Conservation (phyloP, 2,329 filamentous ascomycete species). For the Calonectria pseudoreteaudii region DNA sequence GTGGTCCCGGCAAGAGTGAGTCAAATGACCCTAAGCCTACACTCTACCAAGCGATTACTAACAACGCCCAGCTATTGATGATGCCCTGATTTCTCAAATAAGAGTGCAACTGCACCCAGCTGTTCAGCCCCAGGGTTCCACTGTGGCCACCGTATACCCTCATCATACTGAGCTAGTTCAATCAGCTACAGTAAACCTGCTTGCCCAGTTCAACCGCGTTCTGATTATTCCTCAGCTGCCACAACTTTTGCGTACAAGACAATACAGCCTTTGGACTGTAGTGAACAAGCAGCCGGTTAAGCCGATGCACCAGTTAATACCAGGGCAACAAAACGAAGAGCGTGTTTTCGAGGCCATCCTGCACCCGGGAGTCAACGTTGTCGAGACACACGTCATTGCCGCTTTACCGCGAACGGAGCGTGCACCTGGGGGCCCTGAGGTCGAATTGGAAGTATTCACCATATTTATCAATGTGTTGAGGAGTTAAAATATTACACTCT, state of each 20-base stretch:
- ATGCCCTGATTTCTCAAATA: slow-evolving; percentile 76
- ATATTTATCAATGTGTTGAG: slow-evolving; percentile 78
- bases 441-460: slow-evolving; percentile 83
- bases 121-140: slow-evolving; percentile 70
- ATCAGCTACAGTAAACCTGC: slow-evolving; percentile 78
- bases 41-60: slow-evolving; percentile 23
- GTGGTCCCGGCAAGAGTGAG: slow-evolving; percentile 58
- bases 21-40: not conserved
- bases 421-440: slow-evolving; percentile 68
- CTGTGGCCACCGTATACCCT: slow-evolving; percentile 73
- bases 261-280: slow-evolving; percentile 82
- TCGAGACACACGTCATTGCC: slow-evolving; percentile 83
- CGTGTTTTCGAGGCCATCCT: slow-evolving; percentile 83
- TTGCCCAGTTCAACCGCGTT: slow-evolving; percentile 75
- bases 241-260: slow-evolving; percentile 71
- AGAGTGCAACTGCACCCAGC: slow-evolving; percentile 76
- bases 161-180: slow-evolving; percentile 76
- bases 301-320: slow-evolving; percentile 58
- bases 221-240: slow-evolving; percentile 77
- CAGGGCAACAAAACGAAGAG: slow-evolving; percentile 68
- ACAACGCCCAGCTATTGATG: slow-evolving; percentile 57
- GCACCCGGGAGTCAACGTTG: slow-evolving; percentile 77
- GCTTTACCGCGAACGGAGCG: slow-evolving; percentile 72
- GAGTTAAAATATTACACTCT: slow-evolving; percentile 45
- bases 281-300: slow-evolving; percentile 75